Conservation (phyloP, 176 grass and related monocot species). For the Oryza australiensis region DNA sequence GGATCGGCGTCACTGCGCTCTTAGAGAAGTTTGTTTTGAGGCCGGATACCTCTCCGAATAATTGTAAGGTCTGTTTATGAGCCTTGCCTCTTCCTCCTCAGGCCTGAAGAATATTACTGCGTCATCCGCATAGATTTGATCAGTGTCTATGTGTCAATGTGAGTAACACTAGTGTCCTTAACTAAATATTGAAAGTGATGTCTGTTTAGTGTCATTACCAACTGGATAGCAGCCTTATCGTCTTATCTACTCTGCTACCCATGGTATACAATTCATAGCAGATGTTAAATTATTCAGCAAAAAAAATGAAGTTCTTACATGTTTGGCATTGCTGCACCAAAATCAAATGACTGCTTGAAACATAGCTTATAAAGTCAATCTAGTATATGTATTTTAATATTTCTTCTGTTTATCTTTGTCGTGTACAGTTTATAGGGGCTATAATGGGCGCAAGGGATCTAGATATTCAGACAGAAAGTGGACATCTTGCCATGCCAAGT, state of each 20-base stretch:
- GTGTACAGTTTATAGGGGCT: constrained; percentile 89
- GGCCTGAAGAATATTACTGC: no score
- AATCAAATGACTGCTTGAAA: not conserved
- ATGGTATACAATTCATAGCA: not conserved
- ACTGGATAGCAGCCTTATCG: constrained; percentile 4
- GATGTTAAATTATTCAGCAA: not conserved
- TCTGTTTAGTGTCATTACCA: not conserved
- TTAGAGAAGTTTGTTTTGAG: no score
- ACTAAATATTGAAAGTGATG: not conserved
- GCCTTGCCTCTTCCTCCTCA: no score
- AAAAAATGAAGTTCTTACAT: not conserved
- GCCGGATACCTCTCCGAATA: no score
- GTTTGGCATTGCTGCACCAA: not conserved
- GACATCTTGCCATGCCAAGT: constrained; percentile 78
- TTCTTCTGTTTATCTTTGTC: not conserved
- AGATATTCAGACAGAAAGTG: constrained; percentile 84
- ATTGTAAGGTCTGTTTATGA: no score
- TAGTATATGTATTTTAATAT: not conserved
- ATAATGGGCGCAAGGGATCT: constrained; percentile 83
- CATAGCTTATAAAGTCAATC: not conserved
- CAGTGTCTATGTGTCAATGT: not conserved
- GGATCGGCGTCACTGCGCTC: no score
- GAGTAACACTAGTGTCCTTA: not conserved
- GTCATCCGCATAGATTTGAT: not conserved
- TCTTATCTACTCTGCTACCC: not conserved